Conservation (phyloP, 805 yeast genomes). For the Candida bentonensis region DNA sequence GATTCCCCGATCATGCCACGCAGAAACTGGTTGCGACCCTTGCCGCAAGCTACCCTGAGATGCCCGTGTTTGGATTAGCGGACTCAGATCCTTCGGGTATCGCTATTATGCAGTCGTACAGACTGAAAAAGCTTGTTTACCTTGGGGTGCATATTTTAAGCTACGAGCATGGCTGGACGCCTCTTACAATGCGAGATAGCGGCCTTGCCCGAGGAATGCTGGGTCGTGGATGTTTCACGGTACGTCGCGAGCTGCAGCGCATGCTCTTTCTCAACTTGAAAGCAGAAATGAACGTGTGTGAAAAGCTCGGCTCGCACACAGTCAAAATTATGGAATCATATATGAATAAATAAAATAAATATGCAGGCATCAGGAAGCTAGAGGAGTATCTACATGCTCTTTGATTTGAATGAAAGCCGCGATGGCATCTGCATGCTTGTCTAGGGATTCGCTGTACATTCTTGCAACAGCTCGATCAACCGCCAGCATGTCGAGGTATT, state of each 20-base stretch:
- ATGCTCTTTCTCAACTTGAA: conserved; percentile 37
- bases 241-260: conserved; percentile 37
- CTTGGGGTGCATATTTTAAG: conserved; percentile 32
- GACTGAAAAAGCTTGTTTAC: conserved; percentile 12
- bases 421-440: neutral
- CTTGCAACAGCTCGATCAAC: neutral
- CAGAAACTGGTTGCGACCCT: conserved; percentile 26
- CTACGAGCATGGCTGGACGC: conserved; percentile 20
- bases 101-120: conserved; percentile 30
- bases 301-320: neutral
- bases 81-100: conserved; percentile 59
- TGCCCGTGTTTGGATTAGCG: conserved; percentile 34
- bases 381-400: neutral
- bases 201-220: conserved; percentile 20
- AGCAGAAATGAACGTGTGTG: conserved; percentile 40
- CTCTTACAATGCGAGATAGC: conserved; percentile 20
- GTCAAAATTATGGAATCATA: neutral
- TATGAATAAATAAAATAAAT: neutral
- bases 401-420: neutral
- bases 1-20: conserved; percentile 50
- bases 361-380: neutral
- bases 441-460: neutral
- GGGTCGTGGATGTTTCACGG: conserved; percentile 9
- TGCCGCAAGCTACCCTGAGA: conserved; percentile 15
- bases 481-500: neutral